Evolutionary conservation across 164 flowering plant species (phyloP).

Genomic region (Paratinospora sagittata): DNA sequence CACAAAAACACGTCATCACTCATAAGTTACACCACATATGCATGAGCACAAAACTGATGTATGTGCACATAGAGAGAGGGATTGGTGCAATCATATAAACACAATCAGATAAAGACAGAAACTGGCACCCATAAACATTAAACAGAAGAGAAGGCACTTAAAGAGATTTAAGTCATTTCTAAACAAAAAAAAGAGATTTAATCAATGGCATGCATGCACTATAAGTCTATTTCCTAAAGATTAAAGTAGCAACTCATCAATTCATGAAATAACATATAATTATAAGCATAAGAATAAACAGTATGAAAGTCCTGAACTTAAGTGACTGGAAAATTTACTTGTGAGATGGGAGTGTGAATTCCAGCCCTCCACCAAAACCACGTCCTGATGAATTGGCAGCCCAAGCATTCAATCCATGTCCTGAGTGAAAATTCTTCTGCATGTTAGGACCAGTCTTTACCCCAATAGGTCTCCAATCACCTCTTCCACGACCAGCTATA

Average conservation of each 20-base stretch:
- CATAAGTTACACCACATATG: too few species aligned
- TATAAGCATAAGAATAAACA: too few species aligned
- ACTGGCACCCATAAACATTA: too few species aligned
- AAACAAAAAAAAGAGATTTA: not conserved
- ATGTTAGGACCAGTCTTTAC: slow-evolving; percentile 36
- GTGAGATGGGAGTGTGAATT: slow-evolving; percentile 97
- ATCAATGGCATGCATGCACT: not conserved
- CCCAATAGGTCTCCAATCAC: slow-evolving; percentile 66
- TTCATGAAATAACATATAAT: not conserved
- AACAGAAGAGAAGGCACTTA: too few species aligned
- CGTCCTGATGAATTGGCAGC: slow-evolving; percentile 55
- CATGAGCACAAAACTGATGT: too few species aligned
- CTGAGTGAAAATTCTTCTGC: slow-evolving; percentile 67
- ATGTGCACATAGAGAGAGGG: too few species aligned
- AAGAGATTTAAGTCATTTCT: not conserved
- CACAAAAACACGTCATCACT: not conserved
- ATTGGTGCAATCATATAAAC: too few species aligned
- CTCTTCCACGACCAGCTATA: slow-evolving; percentile 58
- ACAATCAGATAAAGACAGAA: too few species aligned
- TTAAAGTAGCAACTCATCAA: not conserved
- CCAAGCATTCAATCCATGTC: slow-evolving; percentile 61
- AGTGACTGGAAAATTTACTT: slow-evolving; percentile 44
- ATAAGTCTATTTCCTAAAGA: not conserved
- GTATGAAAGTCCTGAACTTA: not conserved
- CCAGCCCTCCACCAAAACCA: slow-evolving; percentile 74